Conservation (phyloP, 2,329 filamentous ascomycete genomes). For the Cladosporium sp. region DNA sequence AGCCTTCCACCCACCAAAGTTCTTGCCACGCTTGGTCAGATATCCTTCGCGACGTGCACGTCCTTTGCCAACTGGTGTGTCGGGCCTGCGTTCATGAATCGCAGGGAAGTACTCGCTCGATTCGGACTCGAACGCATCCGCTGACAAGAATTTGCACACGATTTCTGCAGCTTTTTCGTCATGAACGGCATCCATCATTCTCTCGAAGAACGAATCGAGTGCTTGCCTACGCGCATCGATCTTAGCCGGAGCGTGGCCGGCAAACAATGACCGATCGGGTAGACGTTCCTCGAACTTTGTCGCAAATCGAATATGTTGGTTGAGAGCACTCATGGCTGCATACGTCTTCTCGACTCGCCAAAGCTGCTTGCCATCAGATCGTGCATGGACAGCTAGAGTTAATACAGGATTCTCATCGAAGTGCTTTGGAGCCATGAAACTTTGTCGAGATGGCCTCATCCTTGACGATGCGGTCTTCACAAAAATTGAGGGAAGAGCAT, state of each 20-base stretch:
- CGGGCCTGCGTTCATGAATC: constrained; percentile 35
- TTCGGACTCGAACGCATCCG: constrained; percentile 60
- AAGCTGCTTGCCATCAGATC: constrained; percentile 73
- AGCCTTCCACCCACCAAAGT: constrained; percentile 98
- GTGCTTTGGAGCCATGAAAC: constrained; percentile 75
- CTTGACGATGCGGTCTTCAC: constrained; percentile 89
- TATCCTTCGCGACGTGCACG: constrained; percentile 81
- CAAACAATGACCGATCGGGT: constrained; percentile 84
- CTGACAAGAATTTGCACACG: constrained; percentile 82
- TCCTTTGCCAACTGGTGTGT: constrained; percentile 57
- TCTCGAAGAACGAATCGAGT: constrained; percentile 82
- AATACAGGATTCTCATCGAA: constrained; percentile 93
- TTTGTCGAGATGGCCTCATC: constrained; percentile 88
- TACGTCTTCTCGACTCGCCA: constrained; percentile 96
- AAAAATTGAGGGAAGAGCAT: constrained; percentile 81
- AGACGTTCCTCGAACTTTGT: constrained; percentile 71
- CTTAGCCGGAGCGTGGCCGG: constrained; percentile 88
- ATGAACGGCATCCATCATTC: constrained; percentile 78
- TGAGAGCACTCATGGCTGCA: constrained; percentile 74
- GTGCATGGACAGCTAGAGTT: constrained; percentile 79
- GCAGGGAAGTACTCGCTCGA: constrained; percentile 46
- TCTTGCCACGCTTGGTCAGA: constrained; percentile 94
- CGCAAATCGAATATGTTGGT: constrained; percentile 75
- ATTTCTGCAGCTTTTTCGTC: constrained; percentile 74
- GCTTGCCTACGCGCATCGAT: constrained; percentile 82